Conservation (phyloP, 805 yeast species). For the Lipomyces orientalis region DNA sequence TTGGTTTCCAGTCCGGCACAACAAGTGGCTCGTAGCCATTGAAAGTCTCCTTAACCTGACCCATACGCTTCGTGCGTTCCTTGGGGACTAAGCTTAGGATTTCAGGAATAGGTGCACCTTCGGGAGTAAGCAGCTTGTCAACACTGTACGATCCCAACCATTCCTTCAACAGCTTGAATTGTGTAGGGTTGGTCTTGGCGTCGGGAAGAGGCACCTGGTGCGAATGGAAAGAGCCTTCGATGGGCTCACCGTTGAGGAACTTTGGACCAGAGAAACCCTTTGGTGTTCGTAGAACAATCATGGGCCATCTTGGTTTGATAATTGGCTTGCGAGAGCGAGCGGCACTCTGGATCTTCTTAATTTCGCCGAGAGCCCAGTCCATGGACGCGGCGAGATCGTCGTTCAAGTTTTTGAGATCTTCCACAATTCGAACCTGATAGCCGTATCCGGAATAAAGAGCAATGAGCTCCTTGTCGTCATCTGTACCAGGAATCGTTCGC, state of each 20-base stretch:
- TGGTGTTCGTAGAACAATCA: slow-evolving; percentile 39
- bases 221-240: slow-evolving; percentile 39
- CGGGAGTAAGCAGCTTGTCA: slow-evolving; percentile 30
- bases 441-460: slow-evolving; percentile 38
- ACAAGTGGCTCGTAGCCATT: slow-evolving; percentile 29
- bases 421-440: slow-evolving; percentile 35
- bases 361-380: slow-evolving; percentile 35
- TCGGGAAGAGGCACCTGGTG: slow-evolving; percentile 39
- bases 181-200: slow-evolving; percentile 32
- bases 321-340: slow-evolving; percentile 35
- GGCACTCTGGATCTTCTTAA: slow-evolving; percentile 33
- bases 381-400: slow-evolving; percentile 35
- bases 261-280: slow-evolving; percentile 39
- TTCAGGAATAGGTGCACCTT: slow-evolving; percentile 33
- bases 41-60: slow-evolving; percentile 36
- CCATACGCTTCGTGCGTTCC: slow-evolving; percentile 32
- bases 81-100: slow-evolving; percentile 28
- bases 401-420: slow-evolving; percentile 26
- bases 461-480: slow-evolving; percentile 35
- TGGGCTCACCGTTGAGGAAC: slow-evolving; percentile 30
- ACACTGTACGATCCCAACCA: slow-evolving; percentile 35
- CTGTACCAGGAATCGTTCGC: slow-evolving; percentile 37
- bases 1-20: slow-evolving; percentile 36
- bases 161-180: slow-evolving; percentile 32
- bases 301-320: slow-evolving; percentile 38